These are phyloP conservation scores for Marasmius sp. DNA, from an alignment of 1,284 basidiomycete species.

Conservation along the genomic window DNA sequence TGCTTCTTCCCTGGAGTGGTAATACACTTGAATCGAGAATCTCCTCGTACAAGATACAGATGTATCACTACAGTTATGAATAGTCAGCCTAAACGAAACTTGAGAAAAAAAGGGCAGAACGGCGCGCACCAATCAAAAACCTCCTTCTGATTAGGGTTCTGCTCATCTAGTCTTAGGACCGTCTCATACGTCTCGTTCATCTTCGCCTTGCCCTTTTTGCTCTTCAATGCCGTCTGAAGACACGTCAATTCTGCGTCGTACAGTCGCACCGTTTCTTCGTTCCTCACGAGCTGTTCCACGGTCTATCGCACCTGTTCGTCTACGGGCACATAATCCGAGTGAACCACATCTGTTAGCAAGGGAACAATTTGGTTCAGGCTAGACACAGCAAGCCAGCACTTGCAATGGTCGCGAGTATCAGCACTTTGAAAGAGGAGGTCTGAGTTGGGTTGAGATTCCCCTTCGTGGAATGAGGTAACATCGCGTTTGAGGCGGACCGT, in stretches of 20 bases:
- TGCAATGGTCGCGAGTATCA: neutral
- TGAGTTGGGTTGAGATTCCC: too few relatives aligned
- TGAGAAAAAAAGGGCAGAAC: neutral
- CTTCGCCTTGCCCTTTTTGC: neutral
- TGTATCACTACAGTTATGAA: neutral
- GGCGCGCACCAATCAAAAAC: slow-evolving; percentile 49
- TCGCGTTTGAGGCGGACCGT: too few relatives aligned
- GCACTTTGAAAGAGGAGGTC: too few relatives aligned
- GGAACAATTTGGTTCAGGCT: neutral
- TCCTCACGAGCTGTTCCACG: neutral
- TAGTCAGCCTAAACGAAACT: neutral
- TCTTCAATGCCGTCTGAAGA: neutral
- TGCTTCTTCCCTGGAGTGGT: slow-evolving; percentile 60
- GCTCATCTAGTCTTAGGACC: slow-evolving; percentile 62
- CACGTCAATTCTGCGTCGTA: neutral
- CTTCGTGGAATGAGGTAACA: too few relatives aligned
- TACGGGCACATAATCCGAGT: neutral
- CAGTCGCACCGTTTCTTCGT: neutral
- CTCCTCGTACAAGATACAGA: slow-evolving; percentile 32
- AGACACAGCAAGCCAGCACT: neutral
- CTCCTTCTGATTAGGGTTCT: slow-evolving; percentile 63
- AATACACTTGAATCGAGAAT: slow-evolving; percentile 54
- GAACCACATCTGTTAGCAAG: neutral
- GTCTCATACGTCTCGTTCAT: slow-evolving; percentile 41
- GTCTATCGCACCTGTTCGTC: neutral